phyloP scores from a whole-genome alignment of 2,329 filamentous ascomycete species.

The Colletotrichum navitas region DNA sequence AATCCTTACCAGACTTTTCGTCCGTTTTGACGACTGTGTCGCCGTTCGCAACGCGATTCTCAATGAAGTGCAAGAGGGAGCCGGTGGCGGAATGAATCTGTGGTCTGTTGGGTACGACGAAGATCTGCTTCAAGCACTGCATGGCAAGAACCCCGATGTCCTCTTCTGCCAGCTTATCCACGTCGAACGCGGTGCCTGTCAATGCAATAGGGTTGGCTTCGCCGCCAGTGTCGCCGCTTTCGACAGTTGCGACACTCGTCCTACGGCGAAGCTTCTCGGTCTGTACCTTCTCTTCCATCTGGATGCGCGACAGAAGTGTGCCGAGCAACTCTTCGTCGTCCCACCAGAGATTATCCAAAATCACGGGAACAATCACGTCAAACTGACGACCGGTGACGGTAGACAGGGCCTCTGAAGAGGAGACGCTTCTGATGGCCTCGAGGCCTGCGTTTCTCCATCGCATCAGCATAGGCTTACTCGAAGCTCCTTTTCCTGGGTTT shows the following conservation, averaged over 20 bases:
- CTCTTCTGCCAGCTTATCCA: slow-evolving; percentile 90
- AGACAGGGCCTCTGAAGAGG: slow-evolving; percentile 82
- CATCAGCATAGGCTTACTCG: slow-evolving; percentile 80
- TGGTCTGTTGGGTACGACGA: slow-evolving; percentile 82
- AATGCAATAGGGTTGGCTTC: slow-evolving; percentile 78
- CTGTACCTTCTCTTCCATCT: slow-evolving; percentile 77
- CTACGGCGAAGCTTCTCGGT: slow-evolving; percentile 75
- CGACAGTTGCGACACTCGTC: slow-evolving; percentile 83
- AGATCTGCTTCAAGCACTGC: slow-evolving; percentile 88
- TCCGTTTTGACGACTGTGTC: slow-evolving; percentile 66
- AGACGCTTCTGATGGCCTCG: slow-evolving; percentile 84
- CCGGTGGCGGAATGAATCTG: slow-evolving; percentile 84
- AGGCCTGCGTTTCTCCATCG: slow-evolving; percentile 82
- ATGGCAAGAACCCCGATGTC: slow-evolving; percentile 87
- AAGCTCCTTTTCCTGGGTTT: slow-evolving; percentile 63
- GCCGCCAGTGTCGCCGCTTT: slow-evolving; percentile 74
- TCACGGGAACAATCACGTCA: slow-evolving; percentile 82
- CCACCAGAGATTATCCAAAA: slow-evolving; percentile 88
- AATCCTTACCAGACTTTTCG: slow-evolving; percentile 57
- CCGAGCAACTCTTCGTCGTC: slow-evolving; percentile 78
- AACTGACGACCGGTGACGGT: slow-evolving; percentile 83
- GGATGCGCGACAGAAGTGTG: slow-evolving; percentile 74
- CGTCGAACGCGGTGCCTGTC: slow-evolving; percentile 86
- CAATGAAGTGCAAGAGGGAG: slow-evolving; percentile 81
- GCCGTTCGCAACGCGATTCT: slow-evolving; percentile 66